Base-by-base conservation (phyloP, 2,329 filamentous ascomycete species). In the Chrysoporthe austroafricana region DNA sequence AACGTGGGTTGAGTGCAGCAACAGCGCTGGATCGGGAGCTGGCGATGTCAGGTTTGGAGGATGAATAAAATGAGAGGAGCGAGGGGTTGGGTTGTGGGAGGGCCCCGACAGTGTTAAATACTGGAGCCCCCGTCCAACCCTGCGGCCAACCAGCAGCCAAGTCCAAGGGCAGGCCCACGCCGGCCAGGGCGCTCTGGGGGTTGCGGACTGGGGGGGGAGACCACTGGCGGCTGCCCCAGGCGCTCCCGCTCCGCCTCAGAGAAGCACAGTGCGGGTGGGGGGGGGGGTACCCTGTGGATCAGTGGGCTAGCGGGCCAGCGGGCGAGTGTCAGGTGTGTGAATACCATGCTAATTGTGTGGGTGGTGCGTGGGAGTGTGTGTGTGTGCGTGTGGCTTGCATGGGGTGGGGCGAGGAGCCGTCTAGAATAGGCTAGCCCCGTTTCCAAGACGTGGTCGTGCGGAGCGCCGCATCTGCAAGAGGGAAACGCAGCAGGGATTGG, bases 1-100 rank as follows among this genome's bases (percentile, higher is more conserved):
- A 85, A 79, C 79, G 84, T 85, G 79, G 76, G 77, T 74, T 72
- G 72, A 73, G 72, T 71, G 76, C 75, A 77, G 76, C 76, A 79
- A 80, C 78, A 73, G 76, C 74, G 74, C 73, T 78, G 76, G 78
- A 77, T 76, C 69, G 73, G 75, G 71, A 16, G 71, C 77, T 77
- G 76, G 75, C 76, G 74, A 72, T 78, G 57, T 54, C 62, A 42
- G 46, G 64, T 62, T 66, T 66, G 63, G 62, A 61, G 66, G 63
- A 59, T 69, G 67, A 62, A 58, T 52, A 65, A 63, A 65, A 66
- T 63, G 62, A 65, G 62, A 60, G 52, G 63, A 59, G 44, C 67
- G 66, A 66, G 62, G 62, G 68, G 66, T 58, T 39, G n/a, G 43
- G 21, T 43, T 26, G 68, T 68, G 68, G 68, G 68, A 48, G 67